Conservation (phyloP, 2,329 filamentous ascomycete genomes). For the Colletotrichum spinosum region DNA sequence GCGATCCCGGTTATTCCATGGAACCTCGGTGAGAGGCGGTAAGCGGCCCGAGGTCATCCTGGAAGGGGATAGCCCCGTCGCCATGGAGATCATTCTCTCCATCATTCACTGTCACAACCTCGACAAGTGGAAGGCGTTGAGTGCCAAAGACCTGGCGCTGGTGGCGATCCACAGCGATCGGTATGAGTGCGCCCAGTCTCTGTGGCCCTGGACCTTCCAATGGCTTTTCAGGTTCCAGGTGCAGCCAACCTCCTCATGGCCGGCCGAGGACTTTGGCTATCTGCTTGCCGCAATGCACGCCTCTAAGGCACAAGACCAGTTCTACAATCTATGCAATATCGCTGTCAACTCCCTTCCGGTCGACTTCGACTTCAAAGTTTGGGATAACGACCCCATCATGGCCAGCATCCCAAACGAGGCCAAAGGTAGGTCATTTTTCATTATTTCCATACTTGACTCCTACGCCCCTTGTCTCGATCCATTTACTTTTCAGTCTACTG, state of each 20-base stretch:
- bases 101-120: not conserved
- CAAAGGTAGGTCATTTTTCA: not conserved
- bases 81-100: conserved; percentile 8
- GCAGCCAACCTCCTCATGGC: not conserved
- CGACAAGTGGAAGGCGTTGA: not conserved
- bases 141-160: not conserved
- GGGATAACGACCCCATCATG: not conserved
- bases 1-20: too few species aligned
- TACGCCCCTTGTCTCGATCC: too few species aligned
- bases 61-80: conserved; percentile 1
- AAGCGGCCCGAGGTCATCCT: not conserved
- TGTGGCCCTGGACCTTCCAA: not conserved
- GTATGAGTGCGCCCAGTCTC: not conserved
- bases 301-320: not conserved
- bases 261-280: not conserved
- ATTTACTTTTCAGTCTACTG: too few species aligned
- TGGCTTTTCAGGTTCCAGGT: conserved; percentile 1
- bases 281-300: not conserved
- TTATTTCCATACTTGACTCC: not conserved
- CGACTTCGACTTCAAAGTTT: conserved; percentile 7
- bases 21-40: not conserved
- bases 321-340: not conserved
- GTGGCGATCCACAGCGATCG: conserved; percentile 4
- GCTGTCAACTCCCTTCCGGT: conserved; percentile 1
- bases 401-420: not conserved